Base-by-base conservation (phyloP, 2,329 filamentous ascomycete species). In the Dothistroma septosporum region DNA sequence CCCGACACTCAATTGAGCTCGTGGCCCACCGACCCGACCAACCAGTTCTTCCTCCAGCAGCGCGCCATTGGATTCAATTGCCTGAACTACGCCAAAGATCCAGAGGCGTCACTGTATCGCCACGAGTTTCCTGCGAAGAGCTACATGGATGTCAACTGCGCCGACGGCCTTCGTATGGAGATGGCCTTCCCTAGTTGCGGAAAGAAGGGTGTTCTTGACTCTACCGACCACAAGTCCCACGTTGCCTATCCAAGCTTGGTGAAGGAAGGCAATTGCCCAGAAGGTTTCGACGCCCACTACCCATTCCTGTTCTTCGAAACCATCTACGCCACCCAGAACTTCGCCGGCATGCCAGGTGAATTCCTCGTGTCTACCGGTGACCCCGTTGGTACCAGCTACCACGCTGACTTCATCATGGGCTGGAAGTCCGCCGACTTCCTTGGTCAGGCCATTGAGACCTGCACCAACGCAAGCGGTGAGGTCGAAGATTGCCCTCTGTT, bases 51-150 rank as follows among this genome's bases (percentile, higher is more conserved):
- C 56, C 83, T 97, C 41, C 79, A 78, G 55, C 89, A 96, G 79
- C 91, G 92, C 63, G 91, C 92, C 10, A 69, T 97, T 31, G 93
- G 94, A 3, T 96, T 96, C 84, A 97, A 97, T 81, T 97, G 94
- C 77, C 78, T 99, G 62, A 87, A 97, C 83, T 97, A 97, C 73
- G 70, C 69, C 33, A 79, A 76, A 24, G 69, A 75, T 0, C 79
- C 89, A 1, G 92, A 96, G 75, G 82, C 83, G 1, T 89, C 92
- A 14, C 82, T 96, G 37, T 89, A 86, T 75, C 91, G 92, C 66
- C 92, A 96, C 75, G 87, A 85, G 73, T 70, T 97, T 68, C 92
- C 93, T 0, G 83, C 88, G 69, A 95, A 96, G 81, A 76, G 77
- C 0, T 95, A 85, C 72, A 81, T 96, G 37, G 92, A 97, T 71